phyloP scores from a whole-genome alignment of 129 eudicot genomes.

The Flaveria ramosissima region DNA sequence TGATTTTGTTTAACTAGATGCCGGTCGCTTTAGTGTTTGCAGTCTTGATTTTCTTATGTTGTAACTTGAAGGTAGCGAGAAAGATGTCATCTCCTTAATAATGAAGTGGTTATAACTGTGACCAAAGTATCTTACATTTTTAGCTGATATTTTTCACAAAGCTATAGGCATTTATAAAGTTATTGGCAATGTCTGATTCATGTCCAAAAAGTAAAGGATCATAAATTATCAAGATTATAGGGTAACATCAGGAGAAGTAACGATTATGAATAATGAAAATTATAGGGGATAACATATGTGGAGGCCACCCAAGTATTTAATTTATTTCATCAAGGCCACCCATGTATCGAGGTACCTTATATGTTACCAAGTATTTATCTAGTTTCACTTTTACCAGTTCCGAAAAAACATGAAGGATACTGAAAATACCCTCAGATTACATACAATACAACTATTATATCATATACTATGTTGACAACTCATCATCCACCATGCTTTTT shows the following conservation, averaged over 20 bases:
- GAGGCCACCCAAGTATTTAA: not conserved
- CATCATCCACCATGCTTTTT: not conserved
- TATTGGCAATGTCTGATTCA: not conserved
- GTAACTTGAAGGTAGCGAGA: not conserved
- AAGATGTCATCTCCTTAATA: not conserved
- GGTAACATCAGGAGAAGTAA: not conserved
- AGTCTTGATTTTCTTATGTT: not conserved
- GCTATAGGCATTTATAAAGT: not conserved
- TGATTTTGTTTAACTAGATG: not conserved
- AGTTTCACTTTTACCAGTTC: not conserved
- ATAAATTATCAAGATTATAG: not conserved
- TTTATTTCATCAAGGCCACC: not conserved
- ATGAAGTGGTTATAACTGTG: not conserved
- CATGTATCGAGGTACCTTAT: not conserved
- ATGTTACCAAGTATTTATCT: not conserved
- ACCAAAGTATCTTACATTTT: not conserved
- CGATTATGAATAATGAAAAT: not conserved
- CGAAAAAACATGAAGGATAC: not conserved
- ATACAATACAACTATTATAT: not conserved
- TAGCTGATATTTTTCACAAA: not conserved
- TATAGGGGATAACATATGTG: not conserved
- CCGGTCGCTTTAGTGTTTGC: not conserved
- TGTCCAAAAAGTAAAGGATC: not conserved
- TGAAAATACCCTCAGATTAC: not conserved
- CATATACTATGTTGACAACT: not conserved